Evolutionary conservation across 2,329 filamentous ascomycete species (phyloP).

Genomic region (Cladosporium sp.): DNA sequence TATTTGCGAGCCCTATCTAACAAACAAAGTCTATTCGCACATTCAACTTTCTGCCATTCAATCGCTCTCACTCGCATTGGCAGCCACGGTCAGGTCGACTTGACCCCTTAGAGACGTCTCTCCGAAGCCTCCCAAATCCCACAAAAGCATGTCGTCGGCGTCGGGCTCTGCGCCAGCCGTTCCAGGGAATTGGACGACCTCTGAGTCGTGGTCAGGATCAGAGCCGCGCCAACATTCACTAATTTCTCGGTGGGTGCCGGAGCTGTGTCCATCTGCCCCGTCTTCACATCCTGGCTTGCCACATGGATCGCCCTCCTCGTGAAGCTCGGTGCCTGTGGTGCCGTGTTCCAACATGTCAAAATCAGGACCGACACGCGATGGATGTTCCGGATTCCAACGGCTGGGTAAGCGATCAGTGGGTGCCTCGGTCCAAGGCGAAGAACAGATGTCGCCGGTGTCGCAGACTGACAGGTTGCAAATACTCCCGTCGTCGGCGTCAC

Average conservation of each 20-base stretch:
- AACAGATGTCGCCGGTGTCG: background rate
- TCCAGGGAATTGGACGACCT: background rate
- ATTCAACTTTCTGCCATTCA: background rate
- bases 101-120: background rate
- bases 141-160: background rate
- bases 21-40: background rate
- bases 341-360: conserved; percentile 1
- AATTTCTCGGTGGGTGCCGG: background rate
- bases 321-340: background rate
- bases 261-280: background rate
- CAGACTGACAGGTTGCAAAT: background rate
- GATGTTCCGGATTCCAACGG: background rate
- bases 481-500: background rate
- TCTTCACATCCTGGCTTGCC: background rate
- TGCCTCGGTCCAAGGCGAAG: background rate
- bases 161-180: background rate
- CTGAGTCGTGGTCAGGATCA: background rate
- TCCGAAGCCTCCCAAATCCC: background rate
- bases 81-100: background rate
- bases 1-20: background rate
- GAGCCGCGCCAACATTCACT: background rate
- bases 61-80: background rate
- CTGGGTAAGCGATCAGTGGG: background rate
- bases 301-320: background rate
- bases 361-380: background rate